Conservation (phyloP, 345 rosid species). For the Eucalyptus sp. region DNA sequence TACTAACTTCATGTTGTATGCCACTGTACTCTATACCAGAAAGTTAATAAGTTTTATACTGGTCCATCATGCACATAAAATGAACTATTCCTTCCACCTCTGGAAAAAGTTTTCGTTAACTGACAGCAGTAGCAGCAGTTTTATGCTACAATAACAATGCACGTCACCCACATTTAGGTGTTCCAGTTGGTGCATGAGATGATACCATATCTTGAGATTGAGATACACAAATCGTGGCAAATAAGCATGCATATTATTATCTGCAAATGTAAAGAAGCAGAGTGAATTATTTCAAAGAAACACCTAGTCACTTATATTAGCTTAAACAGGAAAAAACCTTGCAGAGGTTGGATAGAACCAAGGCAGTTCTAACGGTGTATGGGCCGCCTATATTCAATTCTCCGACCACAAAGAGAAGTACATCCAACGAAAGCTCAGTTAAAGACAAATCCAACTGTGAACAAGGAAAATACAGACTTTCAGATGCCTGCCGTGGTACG, state of each 20-base stretch:
- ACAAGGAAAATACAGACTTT: constrained; percentile 4
- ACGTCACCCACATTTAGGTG: not conserved
- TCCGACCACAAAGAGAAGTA: constrained; percentile 68
- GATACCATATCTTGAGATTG: not conserved
- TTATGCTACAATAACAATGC: not conserved
- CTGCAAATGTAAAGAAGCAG: not conserved
- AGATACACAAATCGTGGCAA: not conserved
- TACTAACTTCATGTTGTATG: not conserved
- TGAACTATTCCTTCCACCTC: not conserved
- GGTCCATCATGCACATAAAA: not conserved
- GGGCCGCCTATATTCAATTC: constrained; percentile 86
- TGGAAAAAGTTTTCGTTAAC: not conserved
- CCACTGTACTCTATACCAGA: not conserved
- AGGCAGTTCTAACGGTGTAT: constrained; percentile 53
- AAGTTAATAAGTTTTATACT: not conserved
- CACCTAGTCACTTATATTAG: not conserved
- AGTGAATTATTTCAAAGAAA: not conserved
- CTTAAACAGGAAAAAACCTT: constrained; percentile 32
- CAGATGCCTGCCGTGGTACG: not conserved
- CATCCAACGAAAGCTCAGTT: constrained; percentile 74
- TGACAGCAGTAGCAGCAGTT: not conserved
- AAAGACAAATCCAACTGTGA: constrained; percentile 63
- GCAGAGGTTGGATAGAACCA: constrained; percentile 66
- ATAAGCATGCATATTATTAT: not conserved
- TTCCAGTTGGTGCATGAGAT: not conserved